Conservation (phyloP, 805 yeast species). For the Yamadazyma takamatsuzukensis region DNA sequence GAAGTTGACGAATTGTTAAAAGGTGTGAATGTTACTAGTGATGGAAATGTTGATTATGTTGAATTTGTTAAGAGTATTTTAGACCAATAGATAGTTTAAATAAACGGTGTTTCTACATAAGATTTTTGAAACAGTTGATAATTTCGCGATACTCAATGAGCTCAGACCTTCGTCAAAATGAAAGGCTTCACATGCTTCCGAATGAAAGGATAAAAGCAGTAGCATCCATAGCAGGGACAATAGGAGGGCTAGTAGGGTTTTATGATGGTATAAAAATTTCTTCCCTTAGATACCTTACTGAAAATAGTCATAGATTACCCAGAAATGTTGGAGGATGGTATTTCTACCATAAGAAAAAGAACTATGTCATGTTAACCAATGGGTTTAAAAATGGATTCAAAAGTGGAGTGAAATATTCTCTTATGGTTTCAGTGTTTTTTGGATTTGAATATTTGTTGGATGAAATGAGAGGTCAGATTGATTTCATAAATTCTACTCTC, state of each 20-base stretch:
- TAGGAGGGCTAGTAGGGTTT: conserved; percentile 55
- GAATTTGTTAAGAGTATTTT: conserved; percentile 91
- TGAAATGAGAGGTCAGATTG: conserved; percentile 45
- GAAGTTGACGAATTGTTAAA: conserved; percentile 96
- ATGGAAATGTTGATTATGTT: conserved; percentile 91
- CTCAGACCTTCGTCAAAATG: conserved; percentile 15
- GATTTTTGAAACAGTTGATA: neutral
- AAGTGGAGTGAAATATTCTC: conserved; percentile 33
- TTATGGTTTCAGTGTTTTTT: conserved; percentile 48
- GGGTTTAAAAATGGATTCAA: conserved; percentile 50
- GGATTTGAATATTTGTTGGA: conserved; percentile 64
- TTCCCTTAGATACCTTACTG: conserved; percentile 63
- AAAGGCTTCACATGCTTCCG: conserved; percentile 52
- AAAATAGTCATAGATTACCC: conserved; percentile 81
- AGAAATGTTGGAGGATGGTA: conserved; percentile 81
- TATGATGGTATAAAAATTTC: conserved; percentile 54
- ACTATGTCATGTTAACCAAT: conserved; percentile 61
- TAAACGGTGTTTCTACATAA: neutral
- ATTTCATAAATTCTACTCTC: conserved; percentile 58
- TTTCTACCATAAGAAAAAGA: conserved; percentile 79
- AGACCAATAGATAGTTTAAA: conserved; percentile 74
- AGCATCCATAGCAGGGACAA: conserved; percentile 30
- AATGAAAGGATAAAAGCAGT: conserved; percentile 42
- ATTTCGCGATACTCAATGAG: neutral
- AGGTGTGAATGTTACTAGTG: conserved; percentile 90